Conservation (phyloP, 176 grass and related monocot genomes). For the Hyparrhenia diplandra region DNA sequence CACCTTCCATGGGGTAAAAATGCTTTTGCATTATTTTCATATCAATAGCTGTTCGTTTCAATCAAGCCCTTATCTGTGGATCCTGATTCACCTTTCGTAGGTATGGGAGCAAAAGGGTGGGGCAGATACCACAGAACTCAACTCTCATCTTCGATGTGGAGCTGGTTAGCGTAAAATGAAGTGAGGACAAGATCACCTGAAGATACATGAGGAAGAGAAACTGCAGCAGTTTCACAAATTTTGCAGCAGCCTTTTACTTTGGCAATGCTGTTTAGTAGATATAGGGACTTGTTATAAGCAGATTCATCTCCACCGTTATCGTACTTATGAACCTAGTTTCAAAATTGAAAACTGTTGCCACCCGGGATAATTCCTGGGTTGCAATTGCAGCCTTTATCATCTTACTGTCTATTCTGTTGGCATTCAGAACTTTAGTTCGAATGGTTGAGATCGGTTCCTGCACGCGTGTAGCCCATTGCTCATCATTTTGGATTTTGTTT, state of each 20-base stretch:
- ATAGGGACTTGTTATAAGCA: neutral
- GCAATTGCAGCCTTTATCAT: neutral
- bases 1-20: constrained; percentile 78
- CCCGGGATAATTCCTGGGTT: neutral
- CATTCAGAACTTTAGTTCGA: neutral
- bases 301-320: neutral
- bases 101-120: constrained; percentile 45
- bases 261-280: neutral
- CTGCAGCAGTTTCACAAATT: constrained; percentile 18
- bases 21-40: neutral
- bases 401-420: neutral
- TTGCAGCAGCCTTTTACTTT: neutral
- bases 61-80: neutral
- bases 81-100: constrained; percentile 24
- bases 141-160: constrained; percentile 89
- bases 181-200: neutral
- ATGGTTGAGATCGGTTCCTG: neutral
- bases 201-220: constrained; percentile 4
- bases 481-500: neutral
- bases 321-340: neutral
- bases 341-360: neutral
- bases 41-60: neutral
- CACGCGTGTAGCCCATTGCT: neutral
- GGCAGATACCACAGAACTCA: constrained; percentile 78
- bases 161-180: constrained; percentile 58